These are phyloP conservation scores for Polychytrium aggregatum DNA, from an alignment of 192 early-diverging fungal species.

Conservation along the genomic window DNA sequence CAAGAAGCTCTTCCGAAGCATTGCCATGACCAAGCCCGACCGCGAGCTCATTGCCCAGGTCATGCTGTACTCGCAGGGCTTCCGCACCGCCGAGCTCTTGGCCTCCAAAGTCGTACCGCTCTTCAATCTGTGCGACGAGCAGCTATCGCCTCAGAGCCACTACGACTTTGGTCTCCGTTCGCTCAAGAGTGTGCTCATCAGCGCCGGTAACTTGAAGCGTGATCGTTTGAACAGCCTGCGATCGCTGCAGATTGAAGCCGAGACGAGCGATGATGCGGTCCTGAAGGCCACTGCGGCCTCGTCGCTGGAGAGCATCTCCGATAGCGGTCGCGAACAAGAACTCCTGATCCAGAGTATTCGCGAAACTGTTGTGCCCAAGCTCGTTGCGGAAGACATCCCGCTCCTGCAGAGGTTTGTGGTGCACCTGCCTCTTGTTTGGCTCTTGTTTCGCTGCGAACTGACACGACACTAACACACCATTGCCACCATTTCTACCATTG, in stretches of 20 bases:
- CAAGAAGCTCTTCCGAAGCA: constrained; percentile 96
- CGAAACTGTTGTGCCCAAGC: constrained; percentile 95
- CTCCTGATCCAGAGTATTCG: constrained; percentile 93
- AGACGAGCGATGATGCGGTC: background rate
- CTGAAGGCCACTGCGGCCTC: constrained; percentile 15
- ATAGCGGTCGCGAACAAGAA: constrained; percentile 69
- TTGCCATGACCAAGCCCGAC: constrained; percentile 99
- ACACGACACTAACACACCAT: no score
- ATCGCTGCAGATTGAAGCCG: constrained; percentile 18
- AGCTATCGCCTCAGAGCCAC: constrained; percentile 90
- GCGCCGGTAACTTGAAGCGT: constrained; percentile 97
- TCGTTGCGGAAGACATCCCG: constrained; percentile 92
- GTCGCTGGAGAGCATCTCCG: constrained; percentile 39
- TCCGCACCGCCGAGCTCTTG: constrained; percentile 85
- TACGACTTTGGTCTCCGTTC: constrained; percentile 99
- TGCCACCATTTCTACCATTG: constrained; percentile 2
- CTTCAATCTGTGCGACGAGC: constrained; percentile 90
- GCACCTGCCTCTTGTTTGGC: no score
- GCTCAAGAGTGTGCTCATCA: constrained; percentile 96
- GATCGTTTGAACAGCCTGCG: constrained; percentile 60
- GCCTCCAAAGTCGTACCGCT: constrained; percentile 95
- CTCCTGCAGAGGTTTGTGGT: constrained; percentile 58
- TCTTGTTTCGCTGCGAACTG: no score
- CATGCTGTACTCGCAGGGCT: constrained; percentile 99
- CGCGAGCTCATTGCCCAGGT: constrained; percentile 98